These are phyloP conservation scores for Xylaria bambusicola DNA, from an alignment of 495 filamentous ascomycete species.

Conservation along the genomic window DNA sequence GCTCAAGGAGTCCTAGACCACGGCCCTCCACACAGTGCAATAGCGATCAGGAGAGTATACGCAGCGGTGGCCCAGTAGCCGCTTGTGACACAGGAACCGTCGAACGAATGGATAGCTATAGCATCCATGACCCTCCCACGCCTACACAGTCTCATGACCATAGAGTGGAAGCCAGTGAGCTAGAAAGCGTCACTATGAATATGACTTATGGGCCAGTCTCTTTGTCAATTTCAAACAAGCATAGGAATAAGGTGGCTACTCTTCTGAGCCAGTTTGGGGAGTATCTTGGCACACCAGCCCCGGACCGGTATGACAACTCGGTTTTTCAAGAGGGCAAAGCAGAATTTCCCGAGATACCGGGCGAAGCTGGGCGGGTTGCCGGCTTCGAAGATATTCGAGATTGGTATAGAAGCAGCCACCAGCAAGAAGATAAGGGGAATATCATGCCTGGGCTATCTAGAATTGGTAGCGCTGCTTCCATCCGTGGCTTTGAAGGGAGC, in stretches of 20 bases:
- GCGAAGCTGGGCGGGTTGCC: slow-evolving; percentile 47
- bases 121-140: neutral
- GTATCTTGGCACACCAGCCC: slow-evolving; percentile 43
- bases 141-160: neutral
- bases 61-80: neutral
- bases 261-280: slow-evolving; percentile 36
- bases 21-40: slow-evolving; percentile 22
- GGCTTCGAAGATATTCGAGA: slow-evolving; percentile 40
- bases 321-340: slow-evolving; percentile 48
- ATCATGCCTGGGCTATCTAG: slow-evolving; percentile 26
- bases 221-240: slow-evolving; percentile 10
- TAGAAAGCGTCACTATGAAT: neutral
- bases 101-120: slow-evolving; percentile 6
- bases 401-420: slow-evolving; percentile 37
- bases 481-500: slow-evolving; percentile 17
- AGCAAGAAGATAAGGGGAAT: slow-evolving; percentile 18
- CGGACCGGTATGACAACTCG: slow-evolving; percentile 45
- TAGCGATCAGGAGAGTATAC: slow-evolving; percentile 4
- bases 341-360: slow-evolving; percentile 54
- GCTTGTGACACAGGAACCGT: slow-evolving; percentile 6
- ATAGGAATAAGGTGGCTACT: slow-evolving; percentile 44
- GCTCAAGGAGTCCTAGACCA: slow-evolving; percentile 30
- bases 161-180: neutral
- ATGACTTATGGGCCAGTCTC: neutral
- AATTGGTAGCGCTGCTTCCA: slow-evolving; percentile 28